Base-by-base conservation (phyloP, 352 stramenopile genomes). In the Albugo laibachii region DNA sequence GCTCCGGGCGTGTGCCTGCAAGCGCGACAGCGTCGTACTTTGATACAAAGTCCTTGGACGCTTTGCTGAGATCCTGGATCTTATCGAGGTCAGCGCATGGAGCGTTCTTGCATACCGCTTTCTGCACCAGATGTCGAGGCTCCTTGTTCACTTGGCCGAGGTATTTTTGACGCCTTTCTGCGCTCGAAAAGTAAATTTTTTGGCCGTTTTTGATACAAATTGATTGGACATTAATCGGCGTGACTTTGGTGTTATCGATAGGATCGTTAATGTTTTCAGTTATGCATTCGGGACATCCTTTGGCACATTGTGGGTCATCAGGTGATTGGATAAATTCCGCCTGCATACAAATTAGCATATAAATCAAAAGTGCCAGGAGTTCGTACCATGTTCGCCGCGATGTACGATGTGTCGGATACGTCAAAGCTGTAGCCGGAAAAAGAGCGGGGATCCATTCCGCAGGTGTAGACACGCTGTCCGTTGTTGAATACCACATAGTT, bases 121-220 rank as follows among this genome's bases (percentile, higher is more conserved):
- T 64, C 15, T 72, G 50, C 5, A 89, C 76, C 13, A 64, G 46
- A 34, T 72, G 62, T 27, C 73, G 69, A 11, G 65, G 62, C 41
- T 58, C 36, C 15, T 63, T 57, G 55, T 76, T 78, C 21, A 86
- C 63, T 24, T 64, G 69, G 36, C 39, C 51, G 11, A 83, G 49
- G 59, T 85, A 89, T 51, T 61, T 44, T 44, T 71, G 66, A 58
- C 78, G 79, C 47, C 59, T 81, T 21, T 54, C 54, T 46, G 79
- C 61, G 15, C 72, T 83, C 24, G 69, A 62, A 52, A 89, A 89
- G 61, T 86, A 89, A 47, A 89, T 70, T 61, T 86, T 89, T 56
- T 89, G 76, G 44, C 69, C 76, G 36, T 80, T 81, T 12, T 49
- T 55, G 21, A 89, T 49, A 51, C 76, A 89, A 24, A 86, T 61